Conservation (phyloP, 306 rosid genomes). For the Biancaea sappan region DNA sequence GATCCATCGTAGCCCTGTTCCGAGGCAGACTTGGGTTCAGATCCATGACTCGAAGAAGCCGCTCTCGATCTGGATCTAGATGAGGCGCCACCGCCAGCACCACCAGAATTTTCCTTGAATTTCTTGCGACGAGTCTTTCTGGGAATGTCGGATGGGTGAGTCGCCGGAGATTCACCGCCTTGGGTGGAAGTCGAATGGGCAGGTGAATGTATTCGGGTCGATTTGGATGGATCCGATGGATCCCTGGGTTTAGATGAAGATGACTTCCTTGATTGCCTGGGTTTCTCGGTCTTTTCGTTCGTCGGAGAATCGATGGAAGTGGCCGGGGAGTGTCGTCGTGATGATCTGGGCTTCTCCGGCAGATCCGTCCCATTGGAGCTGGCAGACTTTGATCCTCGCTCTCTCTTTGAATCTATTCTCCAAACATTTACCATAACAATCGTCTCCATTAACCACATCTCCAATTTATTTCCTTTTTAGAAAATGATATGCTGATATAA, state of each 20-base stretch:
- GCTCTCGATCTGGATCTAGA: constrained; percentile 48
- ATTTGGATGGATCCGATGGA: constrained; percentile 30
- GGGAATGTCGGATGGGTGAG: constrained; percentile 52
- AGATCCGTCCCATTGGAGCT: constrained; percentile 40
- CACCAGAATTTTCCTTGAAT: constrained; percentile 48
- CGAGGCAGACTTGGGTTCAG: constrained; percentile 34
- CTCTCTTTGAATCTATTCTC: constrained; percentile 42
- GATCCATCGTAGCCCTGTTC: constrained; percentile 36
- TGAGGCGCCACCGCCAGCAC: constrained; percentile 1
- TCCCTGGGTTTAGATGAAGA: constrained; percentile 58
- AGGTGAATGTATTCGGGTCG: constrained; percentile 9
- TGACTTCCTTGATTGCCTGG: constrained; percentile 48
- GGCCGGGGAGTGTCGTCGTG: constrained; percentile 44
- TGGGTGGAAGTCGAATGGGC: constrained; percentile 15
- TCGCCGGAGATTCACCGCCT: constrained; percentile 32
- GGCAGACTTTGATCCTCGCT: constrained; percentile 7
- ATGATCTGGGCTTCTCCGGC: constrained; percentile 57
- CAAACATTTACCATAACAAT: neutral
- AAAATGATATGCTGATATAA: too few relatives aligned
- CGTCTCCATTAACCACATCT: neutral
- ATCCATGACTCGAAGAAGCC: constrained; percentile 23
- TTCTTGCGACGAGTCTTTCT: constrained; percentile 68
- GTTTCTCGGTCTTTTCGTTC: constrained; percentile 52
- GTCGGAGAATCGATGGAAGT: constrained; percentile 46
- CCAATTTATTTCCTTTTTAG: neutral